These are phyloP conservation scores for Mortierella sp. DNA, from an alignment of 371 early-diverging fungal genomes.

Conservation along the genomic window DNA sequence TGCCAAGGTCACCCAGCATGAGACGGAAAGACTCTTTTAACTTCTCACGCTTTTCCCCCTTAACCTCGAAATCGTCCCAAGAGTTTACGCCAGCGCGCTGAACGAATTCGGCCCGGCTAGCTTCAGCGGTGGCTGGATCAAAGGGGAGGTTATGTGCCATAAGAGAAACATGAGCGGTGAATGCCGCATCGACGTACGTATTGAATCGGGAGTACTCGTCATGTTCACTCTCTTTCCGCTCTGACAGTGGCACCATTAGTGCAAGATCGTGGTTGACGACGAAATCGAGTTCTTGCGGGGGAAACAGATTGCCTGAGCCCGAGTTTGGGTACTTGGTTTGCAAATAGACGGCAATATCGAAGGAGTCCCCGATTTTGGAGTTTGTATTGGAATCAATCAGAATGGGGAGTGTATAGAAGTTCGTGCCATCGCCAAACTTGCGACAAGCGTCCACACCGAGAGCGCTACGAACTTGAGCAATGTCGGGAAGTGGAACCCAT, in stretches of 20 bases:
- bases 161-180: slow-evolving; percentile 31
- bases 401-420: slow-evolving; percentile 41
- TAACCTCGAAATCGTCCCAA: slow-evolving; percentile 32
- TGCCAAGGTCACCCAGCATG: slow-evolving; percentile 42
- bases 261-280: slow-evolving; percentile 25
- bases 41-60: slow-evolving; percentile 37
- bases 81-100: slow-evolving; percentile 34
- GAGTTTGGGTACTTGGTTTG: slow-evolving; percentile 37
- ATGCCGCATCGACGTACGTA: slow-evolving; percentile 38
- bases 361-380: slow-evolving; percentile 40
- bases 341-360: slow-evolving; percentile 51
- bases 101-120: slow-evolving; percentile 27
- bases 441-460: slow-evolving; percentile 38
- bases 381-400: slow-evolving; percentile 32
- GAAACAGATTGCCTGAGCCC: slow-evolving; percentile 48
- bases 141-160: slow-evolving; percentile 34
- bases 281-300: slow-evolving; percentile 49
- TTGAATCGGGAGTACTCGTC: slow-evolving; percentile 40
- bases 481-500: slow-evolving; percentile 38
- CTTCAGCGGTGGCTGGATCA: slow-evolving; percentile 28
- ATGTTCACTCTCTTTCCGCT: slow-evolving; percentile 25
- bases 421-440: slow-evolving; percentile 38
- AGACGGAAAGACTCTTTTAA: slow-evolving; percentile 25
- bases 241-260: slow-evolving; percentile 37
- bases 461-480: slow-evolving; percentile 37